phyloP scores from a whole-genome alignment of 2,329 filamentous ascomycete genomes.

The Alternaria sp. region DNA sequence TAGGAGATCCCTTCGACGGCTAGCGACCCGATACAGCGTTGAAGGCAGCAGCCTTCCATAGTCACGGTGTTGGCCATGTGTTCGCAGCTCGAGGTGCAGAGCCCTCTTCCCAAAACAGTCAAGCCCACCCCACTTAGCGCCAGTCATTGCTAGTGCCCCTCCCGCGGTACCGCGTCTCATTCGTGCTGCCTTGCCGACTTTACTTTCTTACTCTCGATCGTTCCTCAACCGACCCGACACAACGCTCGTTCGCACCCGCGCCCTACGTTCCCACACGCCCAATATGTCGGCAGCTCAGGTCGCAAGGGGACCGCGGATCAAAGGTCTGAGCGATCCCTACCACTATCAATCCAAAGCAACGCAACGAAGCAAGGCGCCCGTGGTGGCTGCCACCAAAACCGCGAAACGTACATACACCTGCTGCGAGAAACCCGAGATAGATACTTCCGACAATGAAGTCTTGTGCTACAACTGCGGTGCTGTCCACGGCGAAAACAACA shows the following conservation, averaged over 20 bases:
- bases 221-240: background rate
- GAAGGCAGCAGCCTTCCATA: background rate
- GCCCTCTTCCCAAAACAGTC: background rate
- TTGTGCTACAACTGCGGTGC: constrained; percentile 81
- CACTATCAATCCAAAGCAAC: constrained; percentile 27
- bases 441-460: constrained; percentile 23
- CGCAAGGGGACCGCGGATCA: constrained; percentile 30
- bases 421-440: constrained; percentile 37
- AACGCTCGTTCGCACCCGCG: background rate
- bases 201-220: constrained; percentile 2
- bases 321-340: constrained; percentile 28
- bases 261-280: background rate
- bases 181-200: constrained; percentile 16
- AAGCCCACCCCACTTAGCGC: background rate
- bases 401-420: constrained; percentile 27
- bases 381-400: constrained; percentile 21
- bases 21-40: background rate
- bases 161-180: constrained; percentile 16
- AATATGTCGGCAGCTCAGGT: constrained; percentile 28
- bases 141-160: constrained; percentile 11
- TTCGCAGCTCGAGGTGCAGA: constrained; percentile 14
- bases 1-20: background rate
- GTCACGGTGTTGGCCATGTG: background rate
- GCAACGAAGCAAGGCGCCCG: constrained; percentile 27
- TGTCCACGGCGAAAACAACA: constrained; percentile 83